These are phyloP conservation scores for Pythium aristosporum DNA, from an alignment of 352 stramenopile species.

Conservation along the genomic window DNA sequence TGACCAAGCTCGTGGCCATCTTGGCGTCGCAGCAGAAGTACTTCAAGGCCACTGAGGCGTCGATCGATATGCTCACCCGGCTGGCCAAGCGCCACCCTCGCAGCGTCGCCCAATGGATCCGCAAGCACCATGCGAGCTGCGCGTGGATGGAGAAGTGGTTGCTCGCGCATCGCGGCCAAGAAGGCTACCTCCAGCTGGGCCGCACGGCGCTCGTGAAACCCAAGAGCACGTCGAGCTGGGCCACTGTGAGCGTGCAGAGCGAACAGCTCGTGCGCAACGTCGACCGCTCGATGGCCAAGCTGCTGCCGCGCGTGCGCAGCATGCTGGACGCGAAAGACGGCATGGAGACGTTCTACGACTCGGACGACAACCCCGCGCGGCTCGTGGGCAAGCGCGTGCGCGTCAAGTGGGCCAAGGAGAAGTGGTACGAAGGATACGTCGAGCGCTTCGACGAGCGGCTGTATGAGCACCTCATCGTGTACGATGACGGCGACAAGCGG, in stretches of 20 bases:
- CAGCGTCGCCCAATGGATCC: constrained; percentile 63
- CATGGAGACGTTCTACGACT: constrained; percentile 85
- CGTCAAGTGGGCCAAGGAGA: constrained; percentile 89
- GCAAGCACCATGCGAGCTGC: constrained; percentile 61
- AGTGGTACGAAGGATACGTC: constrained; percentile 85
- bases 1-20: constrained; percentile 72
- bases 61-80: constrained; percentile 83
- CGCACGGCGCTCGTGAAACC: constrained; percentile 83
- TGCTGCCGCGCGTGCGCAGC: constrained; percentile 28
- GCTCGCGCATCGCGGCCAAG: constrained; percentile 49
- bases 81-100: constrained; percentile 71
- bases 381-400: constrained; percentile 83
- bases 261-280: constrained; percentile 28
- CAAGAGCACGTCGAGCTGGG: constrained; percentile 83
- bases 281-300: constrained; percentile 26
- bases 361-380: constrained; percentile 81
- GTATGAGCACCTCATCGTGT: constrained; percentile 83
- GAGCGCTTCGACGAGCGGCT: constrained; percentile 75
- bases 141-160: constrained; percentile 87
- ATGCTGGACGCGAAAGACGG: constrained; percentile 25
- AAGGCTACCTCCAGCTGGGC: constrained; percentile 72
- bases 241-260: constrained; percentile 24
- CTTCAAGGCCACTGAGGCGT: constrained; percentile 85
- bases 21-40: constrained; percentile 86
- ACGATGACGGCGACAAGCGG: constrained; percentile 86